Percentiles rank a stretch among this genome's conserved stretches.
Evolutionary conservation across 202 grass and related monocot species (phyloP).

Genomic region (Carex sylvatica): DNA sequence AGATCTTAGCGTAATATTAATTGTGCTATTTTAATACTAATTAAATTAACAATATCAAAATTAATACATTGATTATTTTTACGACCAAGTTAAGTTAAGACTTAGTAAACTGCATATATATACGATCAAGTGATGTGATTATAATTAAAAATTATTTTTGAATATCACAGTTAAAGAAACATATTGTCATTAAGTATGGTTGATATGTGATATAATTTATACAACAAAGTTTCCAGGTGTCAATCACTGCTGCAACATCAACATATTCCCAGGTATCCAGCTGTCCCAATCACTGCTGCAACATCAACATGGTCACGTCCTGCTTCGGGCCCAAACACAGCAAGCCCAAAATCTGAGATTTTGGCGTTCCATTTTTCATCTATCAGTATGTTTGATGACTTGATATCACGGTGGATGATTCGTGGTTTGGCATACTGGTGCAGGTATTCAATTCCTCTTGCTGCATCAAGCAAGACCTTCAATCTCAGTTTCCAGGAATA

Average conservation of each 20-base stretch:
- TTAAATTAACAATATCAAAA: too few species aligned
- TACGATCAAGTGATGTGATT: too few species aligned
- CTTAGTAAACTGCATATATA: too few species aligned
- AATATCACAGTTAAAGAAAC: too few species aligned
- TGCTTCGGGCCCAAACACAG: neutral
- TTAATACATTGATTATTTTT: too few species aligned
- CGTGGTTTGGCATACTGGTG: neutral
- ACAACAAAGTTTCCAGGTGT: neutral
- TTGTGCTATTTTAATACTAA: too few species aligned
- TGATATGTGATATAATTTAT: too few species aligned
- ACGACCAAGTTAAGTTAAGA: too few species aligned
- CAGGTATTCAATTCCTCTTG: neutral
- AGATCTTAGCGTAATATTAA: too few species aligned
- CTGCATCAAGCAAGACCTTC: neutral
- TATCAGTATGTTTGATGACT: constrained; percentile 2
- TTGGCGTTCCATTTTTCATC: neutral
- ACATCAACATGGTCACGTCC: neutral
- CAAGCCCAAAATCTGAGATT: constrained; percentile 8
- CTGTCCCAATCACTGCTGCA: neutral
- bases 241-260: neutral
- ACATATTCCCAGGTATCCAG: neutral
- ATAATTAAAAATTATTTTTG: too few species aligned
- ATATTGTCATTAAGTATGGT: too few species aligned
- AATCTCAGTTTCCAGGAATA: neutral
- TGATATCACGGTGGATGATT: constrained; percentile 21